Evolutionary conservation across 768 basidiomycete species (phyloP).

Genomic region (Kwoniella dejecticola): DNA sequence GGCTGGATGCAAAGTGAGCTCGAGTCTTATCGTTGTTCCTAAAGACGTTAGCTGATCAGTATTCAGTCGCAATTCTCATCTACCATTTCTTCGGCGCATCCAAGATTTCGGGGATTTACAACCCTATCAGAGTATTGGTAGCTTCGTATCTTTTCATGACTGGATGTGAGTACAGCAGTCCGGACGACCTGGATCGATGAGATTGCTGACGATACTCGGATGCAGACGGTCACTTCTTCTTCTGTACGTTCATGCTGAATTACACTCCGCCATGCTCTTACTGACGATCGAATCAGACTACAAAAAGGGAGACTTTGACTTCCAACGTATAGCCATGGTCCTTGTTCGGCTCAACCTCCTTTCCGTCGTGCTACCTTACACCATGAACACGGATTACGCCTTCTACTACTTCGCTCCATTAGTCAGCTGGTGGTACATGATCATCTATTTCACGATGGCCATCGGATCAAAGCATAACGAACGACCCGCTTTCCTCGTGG

Average conservation of each 20-base stretch:
- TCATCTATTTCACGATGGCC: slow-evolving; percentile 79
- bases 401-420: slow-evolving; percentile 89
- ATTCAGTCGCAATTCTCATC: slow-evolving; percentile 78
- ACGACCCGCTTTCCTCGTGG: slow-evolving; percentile 65
- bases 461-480: slow-evolving; percentile 74
- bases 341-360: slow-evolving; percentile 81
- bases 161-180: slow-evolving; percentile 66
- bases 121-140: slow-evolving; percentile 82
- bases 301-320: slow-evolving; percentile 83
- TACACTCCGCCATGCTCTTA: too few relatives aligned
- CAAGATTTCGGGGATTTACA: slow-evolving; percentile 88
- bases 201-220: neutral
- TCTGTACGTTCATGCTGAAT: slow-evolving; percentile 60
- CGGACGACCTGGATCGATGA: neutral
- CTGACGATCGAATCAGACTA: slow-evolving; percentile 59
- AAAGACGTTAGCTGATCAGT: slow-evolving; percentile 12
- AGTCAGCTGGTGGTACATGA: slow-evolving; percentile 79
- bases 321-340: slow-evolving; percentile 73
- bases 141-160: slow-evolving; percentile 91
- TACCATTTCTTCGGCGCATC: slow-evolving; percentile 92
- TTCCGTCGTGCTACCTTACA: slow-evolving; percentile 78
- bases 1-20: slow-evolving; percentile 93
- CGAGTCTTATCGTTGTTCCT: slow-evolving; percentile 14
- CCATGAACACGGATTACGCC: slow-evolving; percentile 89
- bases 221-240: slow-evolving; percentile 67